phyloP scores from a whole-genome alignment of 371 early-diverging fungal species.

The Mortierella sp. region DNA sequence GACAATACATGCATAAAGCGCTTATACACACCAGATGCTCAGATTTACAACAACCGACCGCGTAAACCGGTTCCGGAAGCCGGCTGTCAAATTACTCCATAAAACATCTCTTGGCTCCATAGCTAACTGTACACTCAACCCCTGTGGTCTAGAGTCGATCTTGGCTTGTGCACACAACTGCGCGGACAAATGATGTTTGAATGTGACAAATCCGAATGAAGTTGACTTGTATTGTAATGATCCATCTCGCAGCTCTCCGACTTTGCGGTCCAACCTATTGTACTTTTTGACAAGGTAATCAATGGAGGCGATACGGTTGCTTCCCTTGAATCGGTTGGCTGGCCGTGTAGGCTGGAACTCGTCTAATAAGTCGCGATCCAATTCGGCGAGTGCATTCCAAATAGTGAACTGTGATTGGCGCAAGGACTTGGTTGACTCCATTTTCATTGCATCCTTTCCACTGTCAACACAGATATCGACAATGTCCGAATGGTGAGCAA shows the following conservation, averaged over 20 bases:
- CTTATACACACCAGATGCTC: conserved; percentile 58
- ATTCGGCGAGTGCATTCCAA: conserved; percentile 32
- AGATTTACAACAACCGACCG: conserved; percentile 64
- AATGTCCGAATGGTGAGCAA: conserved; percentile 46
- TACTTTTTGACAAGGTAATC: conserved; percentile 59
- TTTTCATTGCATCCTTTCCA: conserved; percentile 1
- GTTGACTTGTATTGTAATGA: conserved; percentile 65
- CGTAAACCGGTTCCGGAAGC: conserved; percentile 61
- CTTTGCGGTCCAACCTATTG: conserved; percentile 55
- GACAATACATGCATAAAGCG: neutral
- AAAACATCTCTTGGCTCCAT: conserved; percentile 94
- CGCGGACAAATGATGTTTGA: conserved; percentile 62
- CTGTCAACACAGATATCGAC: conserved; percentile 46
- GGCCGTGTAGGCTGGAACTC: conserved; percentile 36
- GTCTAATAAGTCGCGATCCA: conserved; percentile 35
- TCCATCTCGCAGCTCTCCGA: conserved; percentile 52
- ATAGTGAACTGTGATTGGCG: conserved; percentile 19
- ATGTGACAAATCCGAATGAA: conserved; percentile 74
- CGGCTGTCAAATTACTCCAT: conserved; percentile 86
- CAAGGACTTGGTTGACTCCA: neutral
- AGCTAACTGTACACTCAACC: conserved; percentile 80
- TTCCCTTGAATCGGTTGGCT: conserved; percentile 43
- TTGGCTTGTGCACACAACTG: conserved; percentile 75
- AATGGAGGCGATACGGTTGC: conserved; percentile 49
- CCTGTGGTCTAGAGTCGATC: conserved; percentile 75